Evolutionary conservation across 1,139 yeast genomes (phyloP), one percentile per base, ranked within the genome.

Genomic region (Blastobotrys niveus): DNA sequence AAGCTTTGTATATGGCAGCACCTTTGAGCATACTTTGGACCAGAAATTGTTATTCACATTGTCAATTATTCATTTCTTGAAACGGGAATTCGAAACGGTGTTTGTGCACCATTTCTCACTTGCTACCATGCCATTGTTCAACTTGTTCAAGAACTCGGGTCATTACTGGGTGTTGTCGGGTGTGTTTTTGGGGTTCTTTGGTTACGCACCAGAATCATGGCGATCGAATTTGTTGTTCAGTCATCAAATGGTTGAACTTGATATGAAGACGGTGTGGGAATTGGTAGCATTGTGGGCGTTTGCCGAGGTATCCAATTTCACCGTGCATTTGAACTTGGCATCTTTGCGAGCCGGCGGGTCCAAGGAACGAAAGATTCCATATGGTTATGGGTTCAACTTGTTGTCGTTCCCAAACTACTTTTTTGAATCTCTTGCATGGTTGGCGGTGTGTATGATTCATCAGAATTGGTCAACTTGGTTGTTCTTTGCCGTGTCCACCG

Each of bases 141-240:
- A 87, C 65, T 69, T 91, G 51, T 84, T 91, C 73, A 87, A 89
- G 67, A 91, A 91, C 70, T 82, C 89, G 31, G 72, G 76, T 52
- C 96, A 91, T 64, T 91, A 91, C 68, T 89, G 97, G 96, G 62
- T 86, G 25, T 70, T 91, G 52, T 82, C 91, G 37, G 97, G 97
- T 1, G 62, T 84, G 29, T 72, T 79, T 53, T 71, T 85, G 43
- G 77, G 87, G 2, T 77, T 73, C 55, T 82, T 84, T 52, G 71
- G 80, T 38, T 89, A 85, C 51, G 77, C 82, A 4, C 93, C 94
- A 9, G 51, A 55, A 20, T 45, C 56, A 14, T 10, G 48, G 21
- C 26, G 50, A 36, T 50, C 52, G 37, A 48, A 48, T 27, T 34
- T 58, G 40, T 48, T 65, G 32, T 67, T 63, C 51, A 54, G 61